Evolutionary conservation across 2,329 filamentous ascomycete genomes (phyloP).

Genomic region (Colletotrichum chlorophyti): DNA sequence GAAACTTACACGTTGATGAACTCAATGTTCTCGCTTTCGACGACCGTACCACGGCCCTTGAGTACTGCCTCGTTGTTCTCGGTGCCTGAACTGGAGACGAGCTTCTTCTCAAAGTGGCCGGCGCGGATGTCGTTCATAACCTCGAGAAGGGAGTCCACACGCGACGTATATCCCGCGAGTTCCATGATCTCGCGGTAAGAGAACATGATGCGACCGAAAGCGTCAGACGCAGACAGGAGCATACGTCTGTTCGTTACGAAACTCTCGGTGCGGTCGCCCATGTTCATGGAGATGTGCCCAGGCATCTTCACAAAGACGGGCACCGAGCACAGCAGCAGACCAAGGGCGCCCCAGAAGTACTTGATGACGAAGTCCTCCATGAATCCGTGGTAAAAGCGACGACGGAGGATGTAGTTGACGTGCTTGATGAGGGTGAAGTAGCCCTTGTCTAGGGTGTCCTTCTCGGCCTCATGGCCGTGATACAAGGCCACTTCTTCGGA

Average conservation of each 20-base stretch:
- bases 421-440: conserved; percentile 99
- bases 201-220: conserved; percentile 96
- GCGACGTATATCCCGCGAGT: conserved; percentile 91
- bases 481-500: conserved; percentile 95
- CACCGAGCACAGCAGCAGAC: conserved; percentile 88
- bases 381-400: conserved; percentile 95
- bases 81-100: conserved; percentile 86
- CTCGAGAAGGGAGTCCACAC: conserved; percentile 86
- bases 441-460: conserved; percentile 95
- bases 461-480: conserved; percentile 89
- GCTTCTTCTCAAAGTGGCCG: conserved; percentile 94
- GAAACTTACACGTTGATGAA: conserved; percentile 77
- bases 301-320: conserved; percentile 96
- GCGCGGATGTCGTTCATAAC: conserved; percentile 93
- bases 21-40: conserved; percentile 83
- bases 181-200: conserved; percentile 98
- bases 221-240: conserved; percentile 91
- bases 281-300: conserved; percentile 66
- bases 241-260: conserved; percentile 96
- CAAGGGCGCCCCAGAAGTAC: conserved; percentile 97
- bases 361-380: conserved; percentile 99
- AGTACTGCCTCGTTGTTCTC: conserved; percentile 85
- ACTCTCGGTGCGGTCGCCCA: conserved; percentile 75
- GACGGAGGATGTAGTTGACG: conserved; percentile 91
- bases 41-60: conserved; percentile 78